Conservation (phyloP, 2,329 filamentous ascomycete genomes). For the Venturia effusa region DNA sequence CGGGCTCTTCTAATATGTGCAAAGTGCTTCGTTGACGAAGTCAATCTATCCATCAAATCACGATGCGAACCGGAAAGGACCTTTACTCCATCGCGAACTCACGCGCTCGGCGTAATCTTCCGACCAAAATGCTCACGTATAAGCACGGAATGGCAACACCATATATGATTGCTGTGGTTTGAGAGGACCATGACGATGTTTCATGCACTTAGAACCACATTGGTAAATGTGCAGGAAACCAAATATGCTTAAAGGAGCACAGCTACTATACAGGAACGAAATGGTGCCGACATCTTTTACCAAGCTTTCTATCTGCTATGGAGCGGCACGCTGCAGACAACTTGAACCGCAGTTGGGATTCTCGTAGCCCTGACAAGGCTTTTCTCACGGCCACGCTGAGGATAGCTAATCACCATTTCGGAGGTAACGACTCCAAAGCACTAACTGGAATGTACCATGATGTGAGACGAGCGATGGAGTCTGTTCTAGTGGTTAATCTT, state of each 20-base stretch:
- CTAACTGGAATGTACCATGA: too few species aligned
- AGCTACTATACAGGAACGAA: background rate
- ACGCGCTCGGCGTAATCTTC: background rate
- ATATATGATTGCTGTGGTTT: background rate
- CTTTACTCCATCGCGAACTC: background rate
- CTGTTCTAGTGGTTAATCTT: too few species aligned
- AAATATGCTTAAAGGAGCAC: background rate
- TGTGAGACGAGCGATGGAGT: too few species aligned
- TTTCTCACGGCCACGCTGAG: too few species aligned
- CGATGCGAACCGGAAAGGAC: background rate
- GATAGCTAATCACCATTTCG: too few species aligned
- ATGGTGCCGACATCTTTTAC: background rate
- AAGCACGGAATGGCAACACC: background rate
- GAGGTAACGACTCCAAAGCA: too few species aligned
- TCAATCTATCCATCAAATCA: background rate
- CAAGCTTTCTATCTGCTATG: too few species aligned
- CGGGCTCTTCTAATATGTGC: background rate
- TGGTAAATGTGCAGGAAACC: background rate
- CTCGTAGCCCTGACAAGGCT: too few species aligned
- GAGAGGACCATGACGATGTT: background rate
- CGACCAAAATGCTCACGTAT: background rate
- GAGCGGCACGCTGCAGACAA: too few species aligned
- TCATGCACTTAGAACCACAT: background rate
- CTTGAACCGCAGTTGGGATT: too few species aligned
- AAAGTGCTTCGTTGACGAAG: background rate